Evolutionary conservation across 208 protist species (phyloP).

Genomic region (Leishmania tarentolae): DNA sequence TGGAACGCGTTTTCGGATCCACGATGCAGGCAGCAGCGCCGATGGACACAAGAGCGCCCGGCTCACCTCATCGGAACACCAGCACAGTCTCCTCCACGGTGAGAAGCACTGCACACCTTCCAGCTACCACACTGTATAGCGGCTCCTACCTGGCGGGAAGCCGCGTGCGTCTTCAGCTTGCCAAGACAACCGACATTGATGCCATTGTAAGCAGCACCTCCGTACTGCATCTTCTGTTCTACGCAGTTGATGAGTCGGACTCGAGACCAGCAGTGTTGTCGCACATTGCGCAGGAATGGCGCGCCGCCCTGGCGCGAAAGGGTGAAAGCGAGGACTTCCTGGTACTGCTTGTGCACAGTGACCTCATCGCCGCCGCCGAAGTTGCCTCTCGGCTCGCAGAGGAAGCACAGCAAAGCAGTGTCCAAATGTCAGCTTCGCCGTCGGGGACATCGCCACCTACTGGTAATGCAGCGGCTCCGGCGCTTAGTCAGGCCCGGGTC

Average conservation of each 20-base stretch:
- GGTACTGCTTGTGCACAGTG: conserved; percentile 51
- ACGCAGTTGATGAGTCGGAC: conserved; percentile 53
- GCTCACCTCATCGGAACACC: background rate
- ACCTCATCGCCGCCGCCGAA: conserved; percentile 44
- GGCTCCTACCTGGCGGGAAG: conserved; percentile 41
- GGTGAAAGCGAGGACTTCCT: conserved; percentile 58
- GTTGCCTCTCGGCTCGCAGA: conserved; percentile 19
- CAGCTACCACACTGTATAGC: conserved; percentile 9
- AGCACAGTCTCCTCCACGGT: background rate
- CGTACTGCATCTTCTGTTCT: conserved; percentile 66
- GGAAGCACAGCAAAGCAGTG: conserved; percentile 22
- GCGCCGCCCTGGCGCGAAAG: conserved; percentile 45
- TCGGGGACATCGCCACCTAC: background rate
- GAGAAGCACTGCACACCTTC: conserved; percentile 5
- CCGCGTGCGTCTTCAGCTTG: conserved; percentile 60
- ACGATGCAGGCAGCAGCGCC: conserved; percentile 17
- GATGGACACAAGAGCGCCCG: background rate
- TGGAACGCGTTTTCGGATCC: conserved; percentile 34
- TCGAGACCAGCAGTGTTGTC: conserved; percentile 52
- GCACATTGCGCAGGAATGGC: conserved; percentile 64
- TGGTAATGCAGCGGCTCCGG: background rate
- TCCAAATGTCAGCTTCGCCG: background rate
- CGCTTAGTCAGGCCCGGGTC: conserved; percentile 42
- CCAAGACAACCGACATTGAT: conserved; percentile 63
- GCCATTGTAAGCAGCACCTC: conserved; percentile 31